Base-by-base conservation (phyloP, 495 filamentous ascomycete species). In the Aspergillus indologenus region DNA sequence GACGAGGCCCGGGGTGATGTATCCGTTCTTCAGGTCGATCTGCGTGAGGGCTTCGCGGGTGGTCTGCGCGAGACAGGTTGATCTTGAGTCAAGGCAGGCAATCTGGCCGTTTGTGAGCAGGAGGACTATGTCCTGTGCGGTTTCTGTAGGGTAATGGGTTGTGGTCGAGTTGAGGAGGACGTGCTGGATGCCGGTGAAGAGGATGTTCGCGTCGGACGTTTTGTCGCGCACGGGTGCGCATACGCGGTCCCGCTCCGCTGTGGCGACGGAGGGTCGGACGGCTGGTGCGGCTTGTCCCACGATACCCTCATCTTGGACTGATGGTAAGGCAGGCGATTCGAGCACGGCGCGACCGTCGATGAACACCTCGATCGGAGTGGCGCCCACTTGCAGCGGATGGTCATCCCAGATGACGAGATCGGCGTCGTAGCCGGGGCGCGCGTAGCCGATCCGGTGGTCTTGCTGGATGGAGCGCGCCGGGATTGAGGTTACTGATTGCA, bases 391-490 rank as follows among this genome's bases (percentile, higher is more conserved):
- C 5, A 88, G 68, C 26, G 85, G 85, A 64, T 88, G 83, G 48
- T 78, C 82, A 62, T 87, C 84, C 85, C 85, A 88, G 9, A 87
- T 77, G 1, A 86, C 85, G 20, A 88, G 56, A 61, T 88, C 85
- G 20, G 85, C 85, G 64, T 88, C 85, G 57, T 83, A 86, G 0
- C 85, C 84, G 20, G 79, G 71, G 66, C 81, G 82, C 45, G 82
- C 71, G 60, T 86, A 86, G 9, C 85, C 85, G 14, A 88, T 73
- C 17, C 85, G 75, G 45, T 87, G 67, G 3, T 77, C 81, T 15
- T 86, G 74, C 4, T 82, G 82, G 0, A 88, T 72, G 17, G 81
- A 75, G 54, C 81, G 78, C n/a, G 85, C 84, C 5, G 85, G 82
- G 1, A 81, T 81, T 18, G 77, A 81, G 3, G 85, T 88, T 6